A percentile compares a stretch with the other conserved stretches of the same genome.
Evolutionary conservation across 805 yeast species (phyloP).

Genomic region (Scheffersomyces coipomensis): DNA sequence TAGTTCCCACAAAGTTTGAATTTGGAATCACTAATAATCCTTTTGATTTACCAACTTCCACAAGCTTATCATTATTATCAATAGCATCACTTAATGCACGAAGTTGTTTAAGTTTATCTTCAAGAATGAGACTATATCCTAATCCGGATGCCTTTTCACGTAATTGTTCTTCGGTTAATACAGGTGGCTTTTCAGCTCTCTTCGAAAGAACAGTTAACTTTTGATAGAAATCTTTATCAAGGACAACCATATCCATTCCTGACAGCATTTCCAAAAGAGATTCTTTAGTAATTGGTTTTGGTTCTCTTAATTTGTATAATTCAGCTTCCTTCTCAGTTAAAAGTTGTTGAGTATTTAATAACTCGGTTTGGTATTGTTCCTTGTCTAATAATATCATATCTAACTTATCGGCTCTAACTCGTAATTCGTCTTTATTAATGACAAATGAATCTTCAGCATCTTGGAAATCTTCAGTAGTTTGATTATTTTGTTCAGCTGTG

Average conservation of each 20-base stretch:
- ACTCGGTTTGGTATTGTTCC: slow-evolving; percentile 23
- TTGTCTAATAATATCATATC: slow-evolving; percentile 22
- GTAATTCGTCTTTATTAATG: slow-evolving; percentile 24
- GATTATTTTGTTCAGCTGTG: no score
- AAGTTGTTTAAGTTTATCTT: slow-evolving; percentile 16
- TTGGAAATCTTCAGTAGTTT: no score
- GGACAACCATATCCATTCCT: slow-evolving; percentile 29
- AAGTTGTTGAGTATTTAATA: slow-evolving; percentile 19
- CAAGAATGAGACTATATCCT: slow-evolving; percentile 7
- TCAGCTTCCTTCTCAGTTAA: slow-evolving; percentile 30
- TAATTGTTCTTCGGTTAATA: neutral
- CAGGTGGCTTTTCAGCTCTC: slow-evolving; percentile 24
- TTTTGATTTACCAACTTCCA: slow-evolving; percentile 38
- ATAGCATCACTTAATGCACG: slow-evolving; percentile 18
- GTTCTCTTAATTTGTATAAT: slow-evolving; percentile 18
- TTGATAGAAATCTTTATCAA: slow-evolving; percentile 28
- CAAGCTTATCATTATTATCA: slow-evolving; percentile 22
- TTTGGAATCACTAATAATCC: slow-evolving; percentile 59
- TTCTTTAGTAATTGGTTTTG: slow-evolving; percentile 18
- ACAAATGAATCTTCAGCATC: slow-evolving; percentile 32
- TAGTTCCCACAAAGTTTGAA: slow-evolving; percentile 61
- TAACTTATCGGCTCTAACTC: slow-evolving; percentile 20
- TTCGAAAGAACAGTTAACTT: slow-evolving; percentile 15
- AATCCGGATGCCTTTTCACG: neutral
- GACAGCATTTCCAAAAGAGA: slow-evolving; percentile 19